These are phyloP conservation scores for Fusarium annulatum DNA, from an alignment of 2,329 filamentous ascomycete genomes.

Conservation along the genomic window DNA sequence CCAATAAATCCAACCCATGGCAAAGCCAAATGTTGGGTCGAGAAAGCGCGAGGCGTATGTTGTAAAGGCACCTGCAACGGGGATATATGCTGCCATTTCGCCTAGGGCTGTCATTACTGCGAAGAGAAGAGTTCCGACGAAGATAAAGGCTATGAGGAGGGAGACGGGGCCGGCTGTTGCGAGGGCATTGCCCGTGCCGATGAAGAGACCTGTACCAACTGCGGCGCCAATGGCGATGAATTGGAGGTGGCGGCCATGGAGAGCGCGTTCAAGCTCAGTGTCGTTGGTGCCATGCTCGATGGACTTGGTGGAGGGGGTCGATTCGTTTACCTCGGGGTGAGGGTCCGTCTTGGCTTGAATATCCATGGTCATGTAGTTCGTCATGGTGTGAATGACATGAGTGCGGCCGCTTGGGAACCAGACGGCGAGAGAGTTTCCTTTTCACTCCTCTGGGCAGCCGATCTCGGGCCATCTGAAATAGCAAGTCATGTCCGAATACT, in stretches of 20 bases:
- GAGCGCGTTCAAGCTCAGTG: constrained; percentile 64
- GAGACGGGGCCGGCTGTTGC: constrained; percentile 20
- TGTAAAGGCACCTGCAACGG: constrained; percentile 66
- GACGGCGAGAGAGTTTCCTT: not conserved
- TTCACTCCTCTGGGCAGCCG: not conserved
- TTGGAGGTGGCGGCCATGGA: constrained; percentile 71
- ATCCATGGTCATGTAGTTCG: constrained; percentile 16
- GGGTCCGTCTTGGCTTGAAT: constrained; percentile 8
- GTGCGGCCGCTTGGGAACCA: fast-evolving
- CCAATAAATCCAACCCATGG: constrained; percentile 71
- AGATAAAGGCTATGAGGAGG: constrained; percentile 28
- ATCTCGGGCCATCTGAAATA: not conserved
- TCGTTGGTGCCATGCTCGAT: constrained; percentile 54
- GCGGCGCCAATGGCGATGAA: constrained; percentile 63
- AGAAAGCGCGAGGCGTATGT: constrained; percentile 63
- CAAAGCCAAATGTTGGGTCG: constrained; percentile 66
- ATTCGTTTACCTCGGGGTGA: not conserved
- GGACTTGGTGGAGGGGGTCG: constrained; percentile 16
- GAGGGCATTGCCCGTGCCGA: constrained; percentile 46
- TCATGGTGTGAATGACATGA: not conserved
- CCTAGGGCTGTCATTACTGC: constrained; percentile 51
- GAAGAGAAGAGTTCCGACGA: constrained; percentile 16
- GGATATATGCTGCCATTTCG: constrained; percentile 66
- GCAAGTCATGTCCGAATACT: too few species aligned
- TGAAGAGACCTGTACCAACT: constrained; percentile 73